Percentiles rank a stretch among this genome's conserved stretches.
Conservation (phyloP, 225 moss, liverwort and hornwort genomes). For the Sphagnum tenellum region DNA sequence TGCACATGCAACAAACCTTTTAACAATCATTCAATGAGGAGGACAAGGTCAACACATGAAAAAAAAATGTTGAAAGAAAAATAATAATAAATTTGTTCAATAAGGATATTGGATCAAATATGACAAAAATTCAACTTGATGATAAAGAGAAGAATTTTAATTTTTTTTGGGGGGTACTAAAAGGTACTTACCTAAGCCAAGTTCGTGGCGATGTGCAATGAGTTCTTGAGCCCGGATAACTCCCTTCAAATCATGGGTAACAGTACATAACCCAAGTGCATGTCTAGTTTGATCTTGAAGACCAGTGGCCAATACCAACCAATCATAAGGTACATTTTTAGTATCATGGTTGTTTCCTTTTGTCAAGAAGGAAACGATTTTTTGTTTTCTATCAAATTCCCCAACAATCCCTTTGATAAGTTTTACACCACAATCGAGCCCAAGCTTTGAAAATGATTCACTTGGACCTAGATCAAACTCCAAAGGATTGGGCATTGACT, state of each 20-base stretch:
- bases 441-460: slow-evolving; percentile 34
- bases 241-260: slow-evolving; percentile 8
- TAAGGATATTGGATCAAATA: too few species aligned
- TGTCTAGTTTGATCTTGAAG: slow-evolving; percentile 43
- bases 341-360: background rate
- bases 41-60: too few species aligned
- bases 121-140: too few species aligned
- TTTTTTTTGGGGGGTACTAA: too few species aligned
- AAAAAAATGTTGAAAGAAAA: too few species aligned
- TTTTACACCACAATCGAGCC: slow-evolving; percentile 42
- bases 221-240: slow-evolving; percentile 34
- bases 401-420: slow-evolving; percentile 22
- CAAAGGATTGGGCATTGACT: slow-evolving; percentile 8
- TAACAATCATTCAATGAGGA: too few species aligned
- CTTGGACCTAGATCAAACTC: slow-evolving; percentile 26
- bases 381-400: slow-evolving; percentile 23
- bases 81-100: too few species aligned
- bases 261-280: slow-evolving; percentile 5
- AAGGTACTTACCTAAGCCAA: background rate
- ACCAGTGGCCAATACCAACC: slow-evolving; percentile 39
- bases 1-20: too few species aligned
- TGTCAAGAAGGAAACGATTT: slow-evolving; percentile 12
- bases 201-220: slow-evolving; percentile 11
- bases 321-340: slow-evolving; percentile 24
- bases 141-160: too few species aligned